phyloP scores from a whole-genome alignment of 1,284 basidiomycete genomes.

The Serendipita sp. region DNA sequence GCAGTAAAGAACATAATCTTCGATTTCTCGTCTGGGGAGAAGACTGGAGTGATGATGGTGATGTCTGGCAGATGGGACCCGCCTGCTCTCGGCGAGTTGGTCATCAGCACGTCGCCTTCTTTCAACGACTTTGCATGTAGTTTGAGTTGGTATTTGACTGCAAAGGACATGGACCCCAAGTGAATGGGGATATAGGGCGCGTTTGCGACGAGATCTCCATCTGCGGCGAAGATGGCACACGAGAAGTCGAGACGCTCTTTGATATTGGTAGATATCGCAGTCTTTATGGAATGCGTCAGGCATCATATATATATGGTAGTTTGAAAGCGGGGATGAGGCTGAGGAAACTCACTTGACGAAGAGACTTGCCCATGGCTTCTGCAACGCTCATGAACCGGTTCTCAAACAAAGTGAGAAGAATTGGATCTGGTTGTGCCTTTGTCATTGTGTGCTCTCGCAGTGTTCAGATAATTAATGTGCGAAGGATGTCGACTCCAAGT shows the following conservation, averaged over 20 bases:
- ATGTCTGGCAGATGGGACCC: conserved; percentile 83
- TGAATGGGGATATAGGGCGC: conserved; percentile 77
- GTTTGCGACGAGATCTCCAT: conserved; percentile 83
- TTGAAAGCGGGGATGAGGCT: neutral
- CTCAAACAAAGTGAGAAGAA: conserved; percentile 77
- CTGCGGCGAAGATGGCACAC: conserved; percentile 80
- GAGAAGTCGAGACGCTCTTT: conserved; percentile 83
- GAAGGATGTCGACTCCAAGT: neutral
- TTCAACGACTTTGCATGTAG: conserved; percentile 51
- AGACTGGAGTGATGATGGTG: conserved; percentile 82
- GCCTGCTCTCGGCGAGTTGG: conserved; percentile 78
- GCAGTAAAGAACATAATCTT: conserved; percentile 84
- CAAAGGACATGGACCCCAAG: conserved; percentile 73
- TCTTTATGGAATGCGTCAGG: conserved; percentile 12
- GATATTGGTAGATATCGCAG: conserved; percentile 30
- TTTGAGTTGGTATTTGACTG: conserved; percentile 82
- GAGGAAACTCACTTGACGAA: conserved; percentile 68
- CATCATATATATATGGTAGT: neutral
- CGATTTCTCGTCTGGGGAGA: conserved; percentile 31
- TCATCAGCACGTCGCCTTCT: conserved; percentile 83
- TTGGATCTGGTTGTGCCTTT: conserved; percentile 50
- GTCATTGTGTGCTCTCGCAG: neutral
- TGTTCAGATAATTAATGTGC: too few relatives aligned
- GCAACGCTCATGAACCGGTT: conserved; percentile 89
- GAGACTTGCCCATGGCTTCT: conserved; percentile 81